Percentiles rank a stretch among this genome's conserved stretches.
phyloP scores from a whole-genome alignment of 31 red algal species.

The Asparagopsis taxiformis region DNA sequence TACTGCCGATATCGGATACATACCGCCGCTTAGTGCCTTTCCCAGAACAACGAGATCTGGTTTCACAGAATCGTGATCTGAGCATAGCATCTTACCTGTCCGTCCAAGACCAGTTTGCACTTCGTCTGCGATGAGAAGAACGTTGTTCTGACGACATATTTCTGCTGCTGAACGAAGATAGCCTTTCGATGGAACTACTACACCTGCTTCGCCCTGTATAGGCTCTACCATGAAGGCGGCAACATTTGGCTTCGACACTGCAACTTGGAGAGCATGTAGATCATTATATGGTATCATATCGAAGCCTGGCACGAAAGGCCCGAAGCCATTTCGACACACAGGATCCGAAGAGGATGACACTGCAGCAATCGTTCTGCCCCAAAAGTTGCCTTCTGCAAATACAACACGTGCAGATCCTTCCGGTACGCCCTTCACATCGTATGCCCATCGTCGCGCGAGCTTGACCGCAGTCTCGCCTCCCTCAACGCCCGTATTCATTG shows the following conservation, averaged over 20 bases:
- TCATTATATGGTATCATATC: slow-evolving; percentile 86
- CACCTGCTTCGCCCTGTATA: slow-evolving; percentile 99
- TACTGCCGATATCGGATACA: slow-evolving; percentile 94
- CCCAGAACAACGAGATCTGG: slow-evolving; percentile 97
- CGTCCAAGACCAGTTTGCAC: slow-evolving; percentile 96
- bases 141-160: slow-evolving; percentile 81
- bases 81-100: slow-evolving; percentile 91
- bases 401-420: slow-evolving; percentile 66
- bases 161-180: slow-evolving; percentile 73
- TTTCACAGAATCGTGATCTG: slow-evolving; percentile 73
- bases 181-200: slow-evolving; percentile 81
- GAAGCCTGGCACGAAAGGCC: slow-evolving; percentile 91
- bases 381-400: slow-evolving; percentile 94
- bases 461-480: slow-evolving; percentile 97
- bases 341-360: slow-evolving; percentile 82
- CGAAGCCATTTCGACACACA: slow-evolving; percentile 78
- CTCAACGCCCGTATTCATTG: slow-evolving; percentile 98
- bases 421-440: slow-evolving; percentile 92
- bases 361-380: slow-evolving; percentile 91
- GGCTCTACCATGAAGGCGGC: slow-evolving; percentile 99
- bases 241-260: slow-evolving; percentile 75
- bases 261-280: slow-evolving; percentile 63
- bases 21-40: slow-evolving; percentile 95
- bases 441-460: slow-evolving; percentile 89
- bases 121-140: slow-evolving; percentile 98